These are phyloP conservation scores for Kwoniella shandongensis DNA, from an alignment of 768 basidiomycete genomes.

Conservation along the genomic window DNA sequence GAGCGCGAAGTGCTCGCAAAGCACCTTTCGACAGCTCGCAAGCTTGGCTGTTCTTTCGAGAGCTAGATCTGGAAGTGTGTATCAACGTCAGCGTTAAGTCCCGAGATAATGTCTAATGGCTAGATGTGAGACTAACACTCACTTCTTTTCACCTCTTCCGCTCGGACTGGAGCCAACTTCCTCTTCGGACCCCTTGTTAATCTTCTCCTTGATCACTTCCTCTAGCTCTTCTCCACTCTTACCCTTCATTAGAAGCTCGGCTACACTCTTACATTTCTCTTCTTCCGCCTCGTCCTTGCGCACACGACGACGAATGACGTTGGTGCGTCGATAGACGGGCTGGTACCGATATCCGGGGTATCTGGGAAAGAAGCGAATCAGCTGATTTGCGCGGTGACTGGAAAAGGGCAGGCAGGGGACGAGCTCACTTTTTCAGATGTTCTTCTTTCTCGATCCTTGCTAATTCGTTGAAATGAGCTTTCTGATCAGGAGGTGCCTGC, in stretches of 20 bases:
- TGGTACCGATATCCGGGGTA: constrained; percentile 53
- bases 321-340: constrained; percentile 49
- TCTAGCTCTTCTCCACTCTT: constrained; percentile 44
- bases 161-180: not conserved
- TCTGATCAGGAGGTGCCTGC: constrained; percentile 42
- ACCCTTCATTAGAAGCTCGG: constrained; percentile 43
- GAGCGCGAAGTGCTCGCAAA: constrained; percentile 38
- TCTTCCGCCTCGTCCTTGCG: constrained; percentile 50
- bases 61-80: constrained; percentile 1
- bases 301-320: constrained; percentile 47
- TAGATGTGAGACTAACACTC: too few relatives aligned
- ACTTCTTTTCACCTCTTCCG: not conserved
- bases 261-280: constrained; percentile 44
- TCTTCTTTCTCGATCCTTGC: constrained; percentile 51
- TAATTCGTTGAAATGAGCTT: constrained; percentile 48
- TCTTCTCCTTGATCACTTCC: constrained; percentile 43
- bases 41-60: constrained; percentile 17
- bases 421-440: constrained; percentile 46
- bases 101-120: too few relatives aligned
- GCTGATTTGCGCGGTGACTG: too few relatives aligned
- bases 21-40: constrained; percentile 45
- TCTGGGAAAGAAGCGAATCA: constrained; percentile 10
- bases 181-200: constrained; percentile 4
- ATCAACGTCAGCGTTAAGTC: not conserved
- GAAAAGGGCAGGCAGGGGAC: not conserved